Evolutionary conservation across 2,329 filamentous ascomycete genomes (phyloP), one percentile per base, ranked within the genome.

Genomic region (Ceratocystiopsis sp.): DNA sequence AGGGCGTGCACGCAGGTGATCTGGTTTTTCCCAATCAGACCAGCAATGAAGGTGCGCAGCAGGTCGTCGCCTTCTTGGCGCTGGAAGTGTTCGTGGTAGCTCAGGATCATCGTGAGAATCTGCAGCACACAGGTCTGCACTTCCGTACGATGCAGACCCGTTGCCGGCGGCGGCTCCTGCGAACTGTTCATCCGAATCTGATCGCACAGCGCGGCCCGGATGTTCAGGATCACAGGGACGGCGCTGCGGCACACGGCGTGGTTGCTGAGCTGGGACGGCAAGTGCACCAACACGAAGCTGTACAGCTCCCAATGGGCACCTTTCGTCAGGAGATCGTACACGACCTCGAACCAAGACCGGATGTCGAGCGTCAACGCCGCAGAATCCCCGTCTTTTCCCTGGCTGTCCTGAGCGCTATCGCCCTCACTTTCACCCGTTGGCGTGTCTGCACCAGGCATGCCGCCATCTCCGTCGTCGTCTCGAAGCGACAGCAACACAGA

Each of bases 1-100:
- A 98, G 66, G 0, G 89, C 89, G 58, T 98, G 89, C 42, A 98
- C 94, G 60, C 91, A 98, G 48, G 78, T 83, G 54, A 87, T 91
- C 17, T 86, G 85, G 43, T 85, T 93, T 49, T 82, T 75, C 53
- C 94, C 86, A 73, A 80, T 76, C 46, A 96, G 84, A 2, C 89
- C 89, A 44, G 81, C 73, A 51, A 93, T 76, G 55, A 98, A 95
- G 0, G 84, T 77, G 50, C 79, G 78, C 21, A 94, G 84, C 34
- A 94, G 78, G 36, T 93, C 85, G 53, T 95, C 87, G 57, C 93
- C 80, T 52, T 96, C 86, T 29, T 73, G 72, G 55, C 87, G 87
- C 43, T 77, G 71, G 56, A 93, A 93, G 51, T 85, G 72, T 42
- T 80, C 75, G 57, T 95, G 85, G 55, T 95, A 98, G 57, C 86